A percentile compares a stretch with the other conserved stretches of the same genome.
Evolutionary conservation across 2,329 filamentous ascomycete species (phyloP).

Genomic region (Teratosphaeria gauchensis): DNA sequence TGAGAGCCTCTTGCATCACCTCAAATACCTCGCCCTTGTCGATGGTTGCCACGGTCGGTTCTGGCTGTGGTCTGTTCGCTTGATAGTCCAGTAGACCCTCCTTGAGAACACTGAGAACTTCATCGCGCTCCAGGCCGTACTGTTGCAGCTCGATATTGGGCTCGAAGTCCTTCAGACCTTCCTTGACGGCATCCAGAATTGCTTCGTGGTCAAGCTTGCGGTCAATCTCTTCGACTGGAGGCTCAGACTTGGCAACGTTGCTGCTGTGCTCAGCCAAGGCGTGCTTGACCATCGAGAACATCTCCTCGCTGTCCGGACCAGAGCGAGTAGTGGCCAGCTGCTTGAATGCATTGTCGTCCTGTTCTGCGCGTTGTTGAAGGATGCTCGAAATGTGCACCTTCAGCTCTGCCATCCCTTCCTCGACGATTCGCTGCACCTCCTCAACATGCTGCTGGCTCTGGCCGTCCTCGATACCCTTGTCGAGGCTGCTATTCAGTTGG

Average conservation of each 20-base stretch:
- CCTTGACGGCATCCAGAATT: conserved; percentile 74
- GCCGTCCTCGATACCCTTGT: conserved; percentile 34
- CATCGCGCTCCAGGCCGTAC: conserved; percentile 80
- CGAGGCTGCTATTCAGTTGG: conserved; percentile 20
- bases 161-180: conserved; percentile 90
- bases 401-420: conserved; percentile 71
- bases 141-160: conserved; percentile 87
- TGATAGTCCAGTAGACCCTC: conserved; percentile 75
- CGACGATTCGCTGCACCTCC: conserved; percentile 67
- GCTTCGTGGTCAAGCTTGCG: conserved; percentile 52
- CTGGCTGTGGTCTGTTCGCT: conserved; percentile 39
- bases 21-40: conserved; percentile 77
- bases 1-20: conserved; percentile 75
- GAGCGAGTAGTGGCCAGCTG: conserved; percentile 33
- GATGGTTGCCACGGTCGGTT: conserved; percentile 40
- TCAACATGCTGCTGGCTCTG: conserved; percentile 43
- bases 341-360: conserved; percentile 25
- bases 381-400: conserved; percentile 75
- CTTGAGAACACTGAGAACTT: conserved; percentile 76
- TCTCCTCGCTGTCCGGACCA: conserved; percentile 54
- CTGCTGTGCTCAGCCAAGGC: conserved; percentile 58
- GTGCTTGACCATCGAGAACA: conserved; percentile 74
- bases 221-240: conserved; percentile 12
- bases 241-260: conserved; percentile 16
- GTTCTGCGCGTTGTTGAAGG: conserved; percentile 61